These are phyloP conservation scores for Lactarius trivialis DNA, from an alignment of 768 basidiomycete genomes.

Conservation along the genomic window DNA sequence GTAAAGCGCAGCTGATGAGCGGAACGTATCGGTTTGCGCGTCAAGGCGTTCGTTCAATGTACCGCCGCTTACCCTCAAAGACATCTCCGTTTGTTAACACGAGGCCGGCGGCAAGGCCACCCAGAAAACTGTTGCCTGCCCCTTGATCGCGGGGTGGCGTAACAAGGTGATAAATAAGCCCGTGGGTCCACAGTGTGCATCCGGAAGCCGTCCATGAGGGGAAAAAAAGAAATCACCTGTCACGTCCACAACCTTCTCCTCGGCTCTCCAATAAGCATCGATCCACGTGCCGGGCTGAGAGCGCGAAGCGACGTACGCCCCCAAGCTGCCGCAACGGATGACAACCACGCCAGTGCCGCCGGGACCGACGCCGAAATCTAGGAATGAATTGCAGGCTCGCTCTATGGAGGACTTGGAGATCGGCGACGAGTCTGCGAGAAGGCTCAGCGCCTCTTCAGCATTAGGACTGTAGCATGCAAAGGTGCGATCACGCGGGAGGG, in stretches of 20 bases:
- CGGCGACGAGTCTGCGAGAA: conserved; percentile 50
- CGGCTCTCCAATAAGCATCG: conserved; percentile 63
- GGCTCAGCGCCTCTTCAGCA: conserved; percentile 69
- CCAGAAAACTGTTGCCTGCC: conserved; percentile 87
- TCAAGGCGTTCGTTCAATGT: conserved; percentile 16
- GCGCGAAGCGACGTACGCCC: conserved; percentile 55
- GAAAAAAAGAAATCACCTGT: conserved; percentile 49
- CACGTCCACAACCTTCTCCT: conserved; percentile 63
- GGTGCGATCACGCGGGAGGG: background rate
- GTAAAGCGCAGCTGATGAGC: conserved; percentile 54
- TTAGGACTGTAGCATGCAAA: conserved; percentile 53
- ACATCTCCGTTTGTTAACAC: conserved; percentile 48
- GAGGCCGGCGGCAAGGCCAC: conserved; percentile 75
- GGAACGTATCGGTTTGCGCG: conserved; percentile 2
- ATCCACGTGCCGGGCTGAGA: conserved; percentile 50
- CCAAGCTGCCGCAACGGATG: conserved; percentile 68
- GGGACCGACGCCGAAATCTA: conserved; percentile 51
- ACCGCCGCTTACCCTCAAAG: conserved; percentile 47
- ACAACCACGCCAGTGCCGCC: conserved; percentile 52
- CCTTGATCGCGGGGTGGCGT: conserved; percentile 38
- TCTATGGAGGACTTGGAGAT: conserved; percentile 52
- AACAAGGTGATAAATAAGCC: conserved; percentile 7
- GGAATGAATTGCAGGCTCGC: conserved; percentile 55
- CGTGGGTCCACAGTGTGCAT: background rate
- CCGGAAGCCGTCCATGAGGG: conserved; percentile 8